Evolutionary conservation across 1,284 basidiomycete species (phyloP).

Genomic region (Grifola frondosa): DNA sequence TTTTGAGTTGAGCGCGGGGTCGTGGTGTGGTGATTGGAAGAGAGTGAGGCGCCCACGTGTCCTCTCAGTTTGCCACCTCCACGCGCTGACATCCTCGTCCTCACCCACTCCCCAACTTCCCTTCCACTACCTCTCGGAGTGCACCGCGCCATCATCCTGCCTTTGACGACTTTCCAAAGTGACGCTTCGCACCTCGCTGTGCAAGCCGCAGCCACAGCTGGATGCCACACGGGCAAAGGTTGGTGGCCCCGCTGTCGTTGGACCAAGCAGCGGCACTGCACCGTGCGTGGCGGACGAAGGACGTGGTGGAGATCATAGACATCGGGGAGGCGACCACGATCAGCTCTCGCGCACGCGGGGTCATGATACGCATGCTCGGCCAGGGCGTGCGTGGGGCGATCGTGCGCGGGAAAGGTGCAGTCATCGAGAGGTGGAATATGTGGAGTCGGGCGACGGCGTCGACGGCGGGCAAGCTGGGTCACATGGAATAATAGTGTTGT

Average conservation of each 20-base stretch:
- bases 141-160: conserved; percentile 54
- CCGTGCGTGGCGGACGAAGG: conserved; percentile 74
- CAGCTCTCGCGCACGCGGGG: conserved; percentile 82
- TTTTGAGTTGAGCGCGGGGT: conserved; percentile 64
- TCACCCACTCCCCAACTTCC: conserved; percentile 64
- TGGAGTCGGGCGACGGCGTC: too few relatives aligned
- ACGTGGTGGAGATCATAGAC: conserved; percentile 65
- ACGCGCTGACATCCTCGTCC: conserved; percentile 39
- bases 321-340: conserved; percentile 80
- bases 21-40: too few relatives aligned
- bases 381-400: conserved; percentile 60
- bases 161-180: conserved; percentile 40
- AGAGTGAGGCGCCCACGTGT: too few relatives aligned
- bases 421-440: conserved; percentile 44
- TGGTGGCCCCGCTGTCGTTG: conserved; percentile 73
- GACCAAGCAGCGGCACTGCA: conserved; percentile 70
- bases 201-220: conserved; percentile 78
- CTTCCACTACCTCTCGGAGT: conserved; percentile 61
- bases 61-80: too few relatives aligned
- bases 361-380: conserved; percentile 84
- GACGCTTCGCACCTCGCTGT: conserved; percentile 45
- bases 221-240: conserved; percentile 81
- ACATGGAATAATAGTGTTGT: too few relatives aligned
- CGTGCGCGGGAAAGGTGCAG: conserved; percentile 40
- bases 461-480: too few relatives aligned